Percentiles rank a stretch among this genome's conserved stretches.
phyloP scores from a whole-genome alignment of 2,329 filamentous ascomycete species.

The Corniculantispora saksenae region DNA sequence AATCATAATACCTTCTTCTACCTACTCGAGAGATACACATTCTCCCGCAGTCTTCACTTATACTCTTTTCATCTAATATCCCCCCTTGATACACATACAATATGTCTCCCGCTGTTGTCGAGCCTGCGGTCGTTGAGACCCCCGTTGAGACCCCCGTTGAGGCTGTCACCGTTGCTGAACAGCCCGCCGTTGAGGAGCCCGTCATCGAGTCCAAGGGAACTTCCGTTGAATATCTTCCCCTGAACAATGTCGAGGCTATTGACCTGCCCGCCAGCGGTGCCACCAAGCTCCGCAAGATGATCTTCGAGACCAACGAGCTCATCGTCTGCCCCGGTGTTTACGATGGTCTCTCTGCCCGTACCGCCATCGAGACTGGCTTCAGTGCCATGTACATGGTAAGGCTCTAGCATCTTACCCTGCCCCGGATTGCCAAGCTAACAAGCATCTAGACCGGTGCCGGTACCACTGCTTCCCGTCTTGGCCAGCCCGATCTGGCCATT shows the following conservation, averaged over 20 bases:
- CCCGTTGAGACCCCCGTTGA: constrained; percentile 4
- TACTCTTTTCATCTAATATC: not conserved
- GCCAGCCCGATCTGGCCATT: constrained; percentile 64
- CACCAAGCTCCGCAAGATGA: constrained; percentile 42
- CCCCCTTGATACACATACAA: not conserved
- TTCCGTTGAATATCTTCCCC: constrained; percentile 18
- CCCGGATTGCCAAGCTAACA: not conserved
- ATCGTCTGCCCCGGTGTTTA: constrained; percentile 67
- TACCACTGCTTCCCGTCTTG: constrained; percentile 61
- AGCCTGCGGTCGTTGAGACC: constrained; percentile 12
- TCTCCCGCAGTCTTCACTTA: not conserved
- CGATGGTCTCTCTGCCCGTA: constrained; percentile 66
- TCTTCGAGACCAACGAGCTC: constrained; percentile 42
- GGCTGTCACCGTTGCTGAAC: not conserved
- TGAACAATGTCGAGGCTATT: constrained; percentile 20
- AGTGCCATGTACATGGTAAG: constrained; percentile 67
- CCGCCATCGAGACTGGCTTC: constrained; percentile 62
- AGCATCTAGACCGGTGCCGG: constrained; percentile 59
- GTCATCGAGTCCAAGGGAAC: constrained; percentile 17
- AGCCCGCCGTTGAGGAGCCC: not conserved
- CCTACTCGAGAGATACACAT: not conserved
- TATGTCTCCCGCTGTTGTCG: constrained; percentile 14
- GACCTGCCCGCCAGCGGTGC: constrained; percentile 27
- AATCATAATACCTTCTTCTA: not conserved
- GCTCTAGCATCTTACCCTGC: not conserved